Base-by-base conservation (phyloP, 2,329 filamentous ascomycete species). In the Pseudocercospora ulei region DNA sequence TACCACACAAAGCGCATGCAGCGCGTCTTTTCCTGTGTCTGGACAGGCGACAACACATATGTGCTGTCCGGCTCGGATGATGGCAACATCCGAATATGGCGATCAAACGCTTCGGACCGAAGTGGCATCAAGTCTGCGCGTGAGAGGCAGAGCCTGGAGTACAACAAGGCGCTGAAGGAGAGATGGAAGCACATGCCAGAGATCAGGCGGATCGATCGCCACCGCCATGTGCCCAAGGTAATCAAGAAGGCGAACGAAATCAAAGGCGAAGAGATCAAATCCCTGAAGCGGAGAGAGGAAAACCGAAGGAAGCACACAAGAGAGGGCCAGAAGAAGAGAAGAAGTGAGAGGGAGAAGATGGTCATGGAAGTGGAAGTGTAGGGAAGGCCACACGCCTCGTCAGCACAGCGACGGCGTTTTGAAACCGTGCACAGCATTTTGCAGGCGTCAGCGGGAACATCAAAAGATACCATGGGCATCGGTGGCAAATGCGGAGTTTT, bases 1-100 rank as follows among this genome's bases (percentile, higher is more conserved):
- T 98, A 96, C 65, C 87, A 96, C 67, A 95, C 90, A 12, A 93
- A 94, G 65, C 78, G 90, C 48, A 95, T 95, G 88, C 88, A 96
- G 67, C 76, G 88, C 52, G 86, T 94, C 39, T 92, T 92, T 66
- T 79, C 80, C 6, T 78, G 78, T 31, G 76, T 75, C 46, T 96
- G 82, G 72, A 90, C 86, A 0, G 82, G 87, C 4, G 90, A 98
- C 61, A 79, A 81, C 50, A 83, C 83, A 54, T 98, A 93, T 60
- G 66, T 98, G 13, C 72, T 98, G 30, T 86, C 82, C 3, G 90
- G 88, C 27, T 90, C 82, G 9, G 90, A 96, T 59, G 90, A 96
- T 59, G 90, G 90, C 48, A 94, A 95, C 59, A 72, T 86, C 35
- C 72, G 88, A 22, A 67, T 98, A 23, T 98, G 90, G 90, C 76